Percentiles rank a stretch among this genome's conserved stretches.
Evolutionary conservation across 345 rosid genomes (phyloP).

Genomic region (Diplotaxis tenuifolia): DNA sequence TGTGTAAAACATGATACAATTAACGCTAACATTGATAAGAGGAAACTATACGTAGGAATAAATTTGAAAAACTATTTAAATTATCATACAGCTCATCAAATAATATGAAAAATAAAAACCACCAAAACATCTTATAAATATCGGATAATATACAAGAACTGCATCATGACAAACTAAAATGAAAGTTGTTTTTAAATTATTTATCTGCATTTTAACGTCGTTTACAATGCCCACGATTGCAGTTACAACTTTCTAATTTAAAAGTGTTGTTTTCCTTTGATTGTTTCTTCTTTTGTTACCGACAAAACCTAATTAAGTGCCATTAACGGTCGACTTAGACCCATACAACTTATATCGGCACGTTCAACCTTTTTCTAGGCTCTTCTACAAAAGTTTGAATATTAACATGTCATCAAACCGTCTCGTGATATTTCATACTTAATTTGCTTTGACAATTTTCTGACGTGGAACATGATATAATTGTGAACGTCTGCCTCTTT

Average conservation of each 20-base stretch:
- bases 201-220: not conserved
- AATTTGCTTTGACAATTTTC: constrained; percentile 3
- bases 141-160: not conserved
- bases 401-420: constrained; percentile 3
- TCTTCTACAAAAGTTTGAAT: constrained; percentile 24
- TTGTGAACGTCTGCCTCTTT: constrained; percentile 3
- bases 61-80: not conserved
- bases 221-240: not conserved
- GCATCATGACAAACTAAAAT: not conserved
- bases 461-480: not conserved
- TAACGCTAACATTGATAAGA: not conserved
- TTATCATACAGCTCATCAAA: not conserved
- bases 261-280: constrained; percentile 13
- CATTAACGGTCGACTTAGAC: constrained; percentile 20
- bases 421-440: constrained; percentile 9
- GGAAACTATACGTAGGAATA: not conserved
- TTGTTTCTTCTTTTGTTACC: constrained; percentile 17
- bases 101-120: not conserved
- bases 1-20: not conserved
- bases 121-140: not conserved
- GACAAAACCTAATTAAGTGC: constrained; percentile 23
- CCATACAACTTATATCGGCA: not conserved
- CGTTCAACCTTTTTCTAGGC: constrained; percentile 14
- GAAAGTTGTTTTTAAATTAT: not conserved
- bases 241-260: not conserved